Evolutionary conservation across 2,329 filamentous ascomycete species (phyloP).

Genomic region (Pseudocercospora vitis): DNA sequence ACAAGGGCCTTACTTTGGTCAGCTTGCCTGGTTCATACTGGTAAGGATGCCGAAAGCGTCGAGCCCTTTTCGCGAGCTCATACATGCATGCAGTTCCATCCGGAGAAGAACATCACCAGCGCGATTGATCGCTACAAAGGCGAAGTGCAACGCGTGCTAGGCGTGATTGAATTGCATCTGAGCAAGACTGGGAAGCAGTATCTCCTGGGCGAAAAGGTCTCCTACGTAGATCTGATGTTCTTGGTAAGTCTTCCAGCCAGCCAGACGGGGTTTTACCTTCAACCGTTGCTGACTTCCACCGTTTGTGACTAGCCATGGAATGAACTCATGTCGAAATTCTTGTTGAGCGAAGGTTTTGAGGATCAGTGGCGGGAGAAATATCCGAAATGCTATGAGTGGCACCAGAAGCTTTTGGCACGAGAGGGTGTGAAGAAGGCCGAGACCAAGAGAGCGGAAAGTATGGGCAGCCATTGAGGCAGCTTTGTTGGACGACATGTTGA

Average conservation of each 20-base stretch:
- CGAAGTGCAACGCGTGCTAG: slow-evolving; percentile 48
- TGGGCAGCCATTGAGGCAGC: not conserved
- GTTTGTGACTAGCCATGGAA: too few species aligned
- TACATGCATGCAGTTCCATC: slow-evolving; percentile 36
- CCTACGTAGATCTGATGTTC: slow-evolving; percentile 42
- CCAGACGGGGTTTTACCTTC: too few species aligned
- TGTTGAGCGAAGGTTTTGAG: not conserved
- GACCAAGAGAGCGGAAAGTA: not conserved
- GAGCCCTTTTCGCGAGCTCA: not conserved
- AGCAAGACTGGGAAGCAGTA: slow-evolving; percentile 37
- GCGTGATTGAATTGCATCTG: slow-evolving; percentile 46
- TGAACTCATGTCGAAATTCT: not conserved
- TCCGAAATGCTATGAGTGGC: slow-evolving; percentile 6
- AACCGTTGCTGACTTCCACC: too few species aligned
- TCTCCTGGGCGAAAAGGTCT: slow-evolving; percentile 47
- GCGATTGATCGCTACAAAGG: slow-evolving; percentile 50
- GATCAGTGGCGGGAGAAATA: not conserved
- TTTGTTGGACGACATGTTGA: too few species aligned
- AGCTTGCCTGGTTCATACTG: slow-evolving; percentile 45
- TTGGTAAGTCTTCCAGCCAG: too few species aligned
- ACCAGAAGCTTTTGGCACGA: not conserved
- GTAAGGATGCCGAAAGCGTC: not conserved
- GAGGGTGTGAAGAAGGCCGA: not conserved
- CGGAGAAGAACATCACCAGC: slow-evolving; percentile 41
- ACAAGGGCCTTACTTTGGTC: slow-evolving; percentile 45